Base-by-base conservation (phyloP, 2,329 filamentous ascomycete genomes). In the Trichoderma gracile region DNA sequence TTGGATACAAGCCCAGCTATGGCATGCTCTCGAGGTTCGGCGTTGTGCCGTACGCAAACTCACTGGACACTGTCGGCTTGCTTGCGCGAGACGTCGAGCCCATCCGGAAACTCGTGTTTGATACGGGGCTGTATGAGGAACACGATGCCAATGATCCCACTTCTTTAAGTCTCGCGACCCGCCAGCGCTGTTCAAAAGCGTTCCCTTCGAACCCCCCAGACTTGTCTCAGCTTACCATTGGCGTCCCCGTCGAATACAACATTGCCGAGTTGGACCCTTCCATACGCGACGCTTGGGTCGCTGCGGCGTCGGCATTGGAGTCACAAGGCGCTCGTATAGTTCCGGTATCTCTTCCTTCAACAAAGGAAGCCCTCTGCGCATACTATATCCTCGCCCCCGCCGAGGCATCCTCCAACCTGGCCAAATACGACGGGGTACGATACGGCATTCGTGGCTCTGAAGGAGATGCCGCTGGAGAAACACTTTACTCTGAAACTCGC, bases 321-420 rank as follows among this genome's bases (percentile, higher is more conserved):
- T 69, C 77, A 0, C 78, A 83, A n/a, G 93, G 92, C 12, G 89
- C 91, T 65, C 85, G 81, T 0, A 80, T 98, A 14, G 85, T 92
- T 12, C 85, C 90, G 1, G 85, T 98, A 17, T 92, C 89, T 2
- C 82, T 99, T 5, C 93, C 94, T 0, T 86, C 89, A 0, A 99
- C 94, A 1, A 89, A 87, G 67, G 88, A 91, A 69, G 94, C 95
- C 0, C 85, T 99, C 0, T 91, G 93, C 21, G 91, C 95, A 40
- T 99, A 99, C 80, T 99, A 99, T 76, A 86, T 99, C 64, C 87
- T 99, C 63, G 96, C 95, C 0, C 92, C 95, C 0, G 94, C 95
- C 17, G 95, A 99, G 78, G 95, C 95, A 3, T 92, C 92, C 1
- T 98, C 94, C 17, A 99, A 99, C 72, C 85, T 99, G 2, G 92